A percentile compares a stretch with the other conserved stretches of the same genome.
These are phyloP conservation scores for Tilletia setariae DNA, from an alignment of 1,284 basidiomycete species.

Conservation along the genomic window DNA sequence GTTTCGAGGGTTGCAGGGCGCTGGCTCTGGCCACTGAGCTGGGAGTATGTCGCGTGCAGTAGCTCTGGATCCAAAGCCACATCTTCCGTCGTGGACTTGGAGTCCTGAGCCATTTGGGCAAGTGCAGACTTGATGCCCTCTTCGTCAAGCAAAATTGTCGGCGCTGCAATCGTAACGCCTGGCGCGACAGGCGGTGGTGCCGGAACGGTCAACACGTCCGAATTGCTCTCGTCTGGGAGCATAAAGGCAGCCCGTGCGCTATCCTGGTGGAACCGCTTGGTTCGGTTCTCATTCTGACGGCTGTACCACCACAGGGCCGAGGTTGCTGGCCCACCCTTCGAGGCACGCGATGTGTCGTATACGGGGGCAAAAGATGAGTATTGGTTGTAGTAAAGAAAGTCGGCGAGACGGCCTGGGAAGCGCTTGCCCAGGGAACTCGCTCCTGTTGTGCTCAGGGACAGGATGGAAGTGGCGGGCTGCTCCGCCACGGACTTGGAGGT, in stretches of 20 bases:
- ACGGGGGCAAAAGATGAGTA: background rate
- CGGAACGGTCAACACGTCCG: background rate
- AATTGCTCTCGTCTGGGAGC: background rate
- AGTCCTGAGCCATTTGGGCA: background rate
- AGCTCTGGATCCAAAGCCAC: background rate
- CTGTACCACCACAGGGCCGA: background rate
- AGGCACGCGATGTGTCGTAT: slow-evolving; percentile 4
- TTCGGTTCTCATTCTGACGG: slow-evolving; percentile 2
- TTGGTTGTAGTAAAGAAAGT: slow-evolving; percentile 15
- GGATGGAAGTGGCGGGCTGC: background rate
- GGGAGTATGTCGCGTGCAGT: background rate
- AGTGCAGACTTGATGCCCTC: background rate
- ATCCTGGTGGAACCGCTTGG: background rate
- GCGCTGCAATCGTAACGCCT: background rate
- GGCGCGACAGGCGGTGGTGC: background rate
- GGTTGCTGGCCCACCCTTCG: background rate
- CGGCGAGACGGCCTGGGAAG: slow-evolving; percentile 5
- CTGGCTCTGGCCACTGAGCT: background rate
- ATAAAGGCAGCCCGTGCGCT: background rate
- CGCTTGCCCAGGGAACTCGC: background rate
- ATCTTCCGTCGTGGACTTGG: background rate
- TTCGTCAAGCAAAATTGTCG: background rate
- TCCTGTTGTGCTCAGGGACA: background rate
- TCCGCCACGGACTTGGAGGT: background rate
- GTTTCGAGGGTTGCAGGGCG: too few species aligned